These are phyloP conservation scores for Phytophthora idaei DNA, from an alignment of 352 stramenopile genomes.

Conservation along the genomic window DNA sequence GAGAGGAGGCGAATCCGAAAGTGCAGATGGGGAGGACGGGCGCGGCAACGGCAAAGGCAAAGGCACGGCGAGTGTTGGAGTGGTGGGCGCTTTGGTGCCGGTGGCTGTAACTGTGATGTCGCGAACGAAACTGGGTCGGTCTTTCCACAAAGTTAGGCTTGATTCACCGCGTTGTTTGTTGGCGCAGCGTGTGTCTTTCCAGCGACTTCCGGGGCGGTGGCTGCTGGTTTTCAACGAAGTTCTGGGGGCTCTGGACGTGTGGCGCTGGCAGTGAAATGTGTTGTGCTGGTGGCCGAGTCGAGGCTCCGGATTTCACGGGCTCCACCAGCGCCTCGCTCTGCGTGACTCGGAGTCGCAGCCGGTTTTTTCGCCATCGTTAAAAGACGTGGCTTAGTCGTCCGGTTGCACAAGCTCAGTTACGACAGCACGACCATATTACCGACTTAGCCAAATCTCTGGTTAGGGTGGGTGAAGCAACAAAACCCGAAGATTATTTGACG, in stretches of 20 bases:
- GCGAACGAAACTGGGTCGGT: conserved; percentile 31
- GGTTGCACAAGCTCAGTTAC: conserved; percentile 7
- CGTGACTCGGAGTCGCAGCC: conserved; percentile 19
- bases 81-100: conserved; percentile 8
- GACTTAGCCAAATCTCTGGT: conserved; percentile 12
- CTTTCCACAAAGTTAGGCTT: conserved; percentile 8
- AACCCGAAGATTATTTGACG: not conserved
- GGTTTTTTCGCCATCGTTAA: conserved; percentile 20
- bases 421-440: conserved; percentile 1
- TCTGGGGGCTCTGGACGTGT: conserved; percentile 10
- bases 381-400: conserved; percentile 6
- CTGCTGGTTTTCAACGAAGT: conserved; percentile 4
- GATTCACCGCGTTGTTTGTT: conserved; percentile 13
- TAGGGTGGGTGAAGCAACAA: not conserved
- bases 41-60: conserved; percentile 2
- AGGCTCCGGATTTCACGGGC: not conserved
- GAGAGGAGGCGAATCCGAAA: conserved; percentile 26
- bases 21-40: conserved; percentile 29
- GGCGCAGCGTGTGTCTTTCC: conserved; percentile 23
- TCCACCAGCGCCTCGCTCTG: conserved; percentile 6
- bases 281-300: conserved; percentile 8
- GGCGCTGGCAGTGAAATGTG: conserved; percentile 15
- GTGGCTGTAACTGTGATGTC: conserved; percentile 12
- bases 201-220: conserved; percentile 24
- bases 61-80: not conserved